Percentiles rank a stretch among this genome's conserved stretches.
phyloP scores from a whole-genome alignment of 1,284 basidiomycete species.

The Malassezia sympodialis region DNA sequence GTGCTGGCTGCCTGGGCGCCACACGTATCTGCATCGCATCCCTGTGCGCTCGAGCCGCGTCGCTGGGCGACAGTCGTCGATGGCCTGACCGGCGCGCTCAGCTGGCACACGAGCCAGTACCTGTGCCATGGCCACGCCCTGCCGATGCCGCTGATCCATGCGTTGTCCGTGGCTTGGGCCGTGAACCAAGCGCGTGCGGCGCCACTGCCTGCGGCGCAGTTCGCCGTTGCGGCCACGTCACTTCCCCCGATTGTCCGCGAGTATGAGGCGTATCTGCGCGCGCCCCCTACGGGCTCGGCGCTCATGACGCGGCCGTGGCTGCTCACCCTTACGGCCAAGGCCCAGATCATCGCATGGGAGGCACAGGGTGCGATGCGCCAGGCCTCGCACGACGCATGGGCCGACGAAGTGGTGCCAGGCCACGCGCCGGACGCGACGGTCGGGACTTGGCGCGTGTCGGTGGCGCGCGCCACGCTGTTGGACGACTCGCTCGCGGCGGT shows the following conservation, averaged over 20 bases:
- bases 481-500: slow-evolving; percentile 16
- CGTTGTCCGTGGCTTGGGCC: neutral
- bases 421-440: slow-evolving; percentile 1
- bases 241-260: neutral
- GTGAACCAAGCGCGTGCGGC: neutral
- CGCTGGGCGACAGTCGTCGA: slow-evolving; percentile 1
- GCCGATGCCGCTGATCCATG: neutral
- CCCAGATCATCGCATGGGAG: slow-evolving; percentile 21
- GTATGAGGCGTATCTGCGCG: slow-evolving; percentile 11
- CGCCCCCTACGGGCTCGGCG: neutral
- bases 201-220: neutral
- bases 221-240: slow-evolving; percentile 8
- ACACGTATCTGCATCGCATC: neutral
- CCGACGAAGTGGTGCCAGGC: neutral
- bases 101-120: slow-evolving; percentile 1
- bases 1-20: neutral
- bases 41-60: neutral
- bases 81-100: neutral
- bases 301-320: slow-evolving; percentile 19
- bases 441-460: slow-evolving; percentile 1
- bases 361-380: slow-evolving; percentile 15
- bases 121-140: neutral
- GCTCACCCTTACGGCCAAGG: slow-evolving; percentile 27
- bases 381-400: slow-evolving; percentile 24
- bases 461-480: slow-evolving; percentile 4